These are phyloP conservation scores for Pythium dissimile DNA, from an alignment of 352 stramenopile genomes.

Conservation along the genomic window DNA sequence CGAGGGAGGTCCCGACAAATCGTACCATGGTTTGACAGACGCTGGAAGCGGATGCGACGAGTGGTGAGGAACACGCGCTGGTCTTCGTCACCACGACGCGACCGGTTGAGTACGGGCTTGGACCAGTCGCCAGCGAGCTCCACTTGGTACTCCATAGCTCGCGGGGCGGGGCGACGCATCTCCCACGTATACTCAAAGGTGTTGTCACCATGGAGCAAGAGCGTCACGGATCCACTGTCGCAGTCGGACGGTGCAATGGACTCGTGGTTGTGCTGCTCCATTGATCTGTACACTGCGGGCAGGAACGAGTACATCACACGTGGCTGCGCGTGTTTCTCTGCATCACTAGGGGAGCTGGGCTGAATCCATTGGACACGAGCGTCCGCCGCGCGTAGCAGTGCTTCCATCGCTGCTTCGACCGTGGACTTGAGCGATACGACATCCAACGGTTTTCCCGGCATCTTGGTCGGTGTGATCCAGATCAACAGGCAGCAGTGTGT, in stretches of 20 bases:
- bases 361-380: conserved; percentile 58
- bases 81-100: conserved; percentile 63
- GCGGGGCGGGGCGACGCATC: conserved; percentile 41
- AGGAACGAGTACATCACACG: conserved; percentile 76
- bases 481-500: conserved; percentile 15
- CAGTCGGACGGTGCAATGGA: not conserved
- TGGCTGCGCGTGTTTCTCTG: too few species aligned
- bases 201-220: conserved; percentile 78
- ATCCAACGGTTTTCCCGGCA: conserved; percentile 31
- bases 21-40: conserved; percentile 70
- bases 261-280: not conserved
- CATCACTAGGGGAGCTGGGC: not conserved
- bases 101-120: conserved; percentile 78
- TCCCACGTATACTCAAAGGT: conserved; percentile 79
- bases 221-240: not conserved
- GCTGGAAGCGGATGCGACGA: conserved; percentile 61
- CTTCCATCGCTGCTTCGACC: conserved; percentile 58
- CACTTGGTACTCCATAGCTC: conserved; percentile 69
- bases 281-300: conserved; percentile 51
- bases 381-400: conserved; percentile 52
- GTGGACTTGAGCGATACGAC: conserved; percentile 36
- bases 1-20: not conserved
- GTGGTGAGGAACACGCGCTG: conserved; percentile 65
- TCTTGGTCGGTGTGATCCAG: too few species aligned
- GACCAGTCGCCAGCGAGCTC: conserved; percentile 63